phyloP scores from a whole-genome alignment of 768 basidiomycete species.

The Trametes gibbosa region DNA sequence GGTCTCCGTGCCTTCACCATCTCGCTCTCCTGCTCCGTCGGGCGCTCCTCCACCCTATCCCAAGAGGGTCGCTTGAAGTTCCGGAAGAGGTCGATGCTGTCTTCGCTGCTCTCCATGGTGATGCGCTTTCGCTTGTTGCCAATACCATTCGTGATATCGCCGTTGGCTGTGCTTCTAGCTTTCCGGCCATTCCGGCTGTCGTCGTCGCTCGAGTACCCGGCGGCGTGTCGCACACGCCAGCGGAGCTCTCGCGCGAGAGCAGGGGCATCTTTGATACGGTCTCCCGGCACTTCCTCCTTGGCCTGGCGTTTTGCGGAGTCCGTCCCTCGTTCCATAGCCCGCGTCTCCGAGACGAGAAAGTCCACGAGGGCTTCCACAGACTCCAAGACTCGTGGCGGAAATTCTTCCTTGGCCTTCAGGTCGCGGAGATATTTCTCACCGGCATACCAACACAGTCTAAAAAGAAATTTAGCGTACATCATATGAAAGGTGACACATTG shows the following conservation, averaged over 20 bases:
- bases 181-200: slow-evolving; percentile 42
- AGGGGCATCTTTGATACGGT: slow-evolving; percentile 79
- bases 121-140: slow-evolving; percentile 30
- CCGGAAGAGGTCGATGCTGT: slow-evolving; percentile 39
- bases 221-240: slow-evolving; percentile 71
- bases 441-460: slow-evolving; percentile 87
- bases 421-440: slow-evolving; percentile 79
- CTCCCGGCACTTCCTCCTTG: slow-evolving; percentile 77
- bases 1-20: slow-evolving; percentile 40
- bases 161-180: slow-evolving; percentile 43
- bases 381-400: slow-evolving; percentile 58
- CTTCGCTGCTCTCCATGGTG: slow-evolving; percentile 18
- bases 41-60: slow-evolving; percentile 50
- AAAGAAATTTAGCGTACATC: not conserved
- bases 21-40: slow-evolving; percentile 40
- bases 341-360: slow-evolving; percentile 77
- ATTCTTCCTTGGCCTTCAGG: slow-evolving; percentile 55
- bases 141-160: slow-evolving; percentile 27
- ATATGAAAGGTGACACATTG: not conserved
- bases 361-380: slow-evolving; percentile 70
- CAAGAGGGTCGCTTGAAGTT: slow-evolving; percentile 70
- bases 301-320: slow-evolving; percentile 74
- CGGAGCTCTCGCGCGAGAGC: slow-evolving; percentile 80
- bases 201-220: slow-evolving; percentile 66
- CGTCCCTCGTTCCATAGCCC: slow-evolving; percentile 64